Base-by-base conservation (phyloP, 2,329 filamentous ascomycete species). In the Beauveria pseudobassiana region DNA sequence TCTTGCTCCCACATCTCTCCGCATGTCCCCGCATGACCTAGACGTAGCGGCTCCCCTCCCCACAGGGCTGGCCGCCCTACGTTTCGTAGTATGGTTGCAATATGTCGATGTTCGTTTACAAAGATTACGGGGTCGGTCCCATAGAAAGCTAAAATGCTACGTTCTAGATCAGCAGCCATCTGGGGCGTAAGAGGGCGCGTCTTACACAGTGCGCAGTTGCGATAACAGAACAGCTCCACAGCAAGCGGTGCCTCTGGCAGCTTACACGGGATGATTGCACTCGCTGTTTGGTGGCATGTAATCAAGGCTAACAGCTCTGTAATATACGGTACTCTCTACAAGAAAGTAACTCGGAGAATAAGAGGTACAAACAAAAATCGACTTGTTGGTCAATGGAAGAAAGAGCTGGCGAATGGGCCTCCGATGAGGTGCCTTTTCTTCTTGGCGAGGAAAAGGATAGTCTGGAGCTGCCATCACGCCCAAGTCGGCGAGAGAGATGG, bases 391-490 rank as follows among this genome's bases (percentile, higher is more conserved):
- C 26, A 30, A 63, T 63, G 58, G 52, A 28, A 4, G 52, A 49
- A 20, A n/a, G 12, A 20, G 24, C 5, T 7, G 40, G 7, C 5
- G 26, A 51, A 10, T 45, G 59, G 14, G 5, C 52, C 24, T 62
- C 52, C 10, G 58, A 61, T 34, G 62, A 62, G 22, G 62, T 58
- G 9, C 62, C 59, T 1, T 62, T 63, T 40, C 46, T 63, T 30
- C 20, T 53, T 20, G 52, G 58, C 4, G 58, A 62, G 6, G 59
- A 63, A 28, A 57, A 57, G 28, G 53, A 61, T 22, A 26, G 20
- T 8, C 58, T 58, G 16, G 18, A 54, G 14, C 38, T 16, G 1
- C 45, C 58, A 14, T 38, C 10, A 26, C 43, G 20, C 10, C 40
- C 38, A 10, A 26, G 12, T 18, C 22, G 58, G 26, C 53, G 46